Conservation (phyloP, 2,329 filamentous ascomycete genomes). For the Sporothrix mexicana region DNA sequence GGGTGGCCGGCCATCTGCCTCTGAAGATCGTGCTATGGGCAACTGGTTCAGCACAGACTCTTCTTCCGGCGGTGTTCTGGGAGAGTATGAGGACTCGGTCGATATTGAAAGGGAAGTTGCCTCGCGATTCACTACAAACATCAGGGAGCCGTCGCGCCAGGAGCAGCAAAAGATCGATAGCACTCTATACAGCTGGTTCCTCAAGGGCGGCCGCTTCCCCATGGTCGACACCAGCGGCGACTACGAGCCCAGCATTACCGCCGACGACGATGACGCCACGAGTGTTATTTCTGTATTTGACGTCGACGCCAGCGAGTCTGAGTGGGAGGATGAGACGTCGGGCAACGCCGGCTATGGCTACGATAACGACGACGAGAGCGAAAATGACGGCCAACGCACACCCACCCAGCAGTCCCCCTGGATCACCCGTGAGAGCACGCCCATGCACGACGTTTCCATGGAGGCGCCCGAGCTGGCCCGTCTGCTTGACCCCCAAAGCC, state of each 20-base stretch:
- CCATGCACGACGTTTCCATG: conserved; percentile 66
- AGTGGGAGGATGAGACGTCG: conserved; percentile 51
- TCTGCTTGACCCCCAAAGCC: conserved; percentile 78
- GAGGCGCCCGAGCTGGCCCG: conserved; percentile 73
- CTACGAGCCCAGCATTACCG: conserved; percentile 64
- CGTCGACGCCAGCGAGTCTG: conserved; percentile 41
- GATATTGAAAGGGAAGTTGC: conserved; percentile 85
- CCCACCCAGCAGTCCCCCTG: conserved; percentile 52
- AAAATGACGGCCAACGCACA: conserved; percentile 64
- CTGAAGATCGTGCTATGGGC: no score
- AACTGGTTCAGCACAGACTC: no score
- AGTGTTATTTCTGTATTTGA: conserved; percentile 74
- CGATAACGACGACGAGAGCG: conserved; percentile 44
- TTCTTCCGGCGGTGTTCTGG: no score
- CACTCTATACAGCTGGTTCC: conserved; percentile 84
- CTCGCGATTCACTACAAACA: conserved; percentile 56
- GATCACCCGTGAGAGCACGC: conserved; percentile 58
- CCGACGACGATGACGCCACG: conserved; percentile 74
- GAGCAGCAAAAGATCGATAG: conserved; percentile 73
- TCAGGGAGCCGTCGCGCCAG: conserved; percentile 22
- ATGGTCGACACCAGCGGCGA: conserved; percentile 80
- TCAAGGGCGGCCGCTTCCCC: conserved; percentile 82
- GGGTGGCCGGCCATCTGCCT: no score
- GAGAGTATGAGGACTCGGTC: background rate
- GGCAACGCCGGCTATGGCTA: conserved; percentile 52